Evolutionary conservation across 768 basidiomycete species (phyloP).

Genomic region (Amanita rimosa): DNA sequence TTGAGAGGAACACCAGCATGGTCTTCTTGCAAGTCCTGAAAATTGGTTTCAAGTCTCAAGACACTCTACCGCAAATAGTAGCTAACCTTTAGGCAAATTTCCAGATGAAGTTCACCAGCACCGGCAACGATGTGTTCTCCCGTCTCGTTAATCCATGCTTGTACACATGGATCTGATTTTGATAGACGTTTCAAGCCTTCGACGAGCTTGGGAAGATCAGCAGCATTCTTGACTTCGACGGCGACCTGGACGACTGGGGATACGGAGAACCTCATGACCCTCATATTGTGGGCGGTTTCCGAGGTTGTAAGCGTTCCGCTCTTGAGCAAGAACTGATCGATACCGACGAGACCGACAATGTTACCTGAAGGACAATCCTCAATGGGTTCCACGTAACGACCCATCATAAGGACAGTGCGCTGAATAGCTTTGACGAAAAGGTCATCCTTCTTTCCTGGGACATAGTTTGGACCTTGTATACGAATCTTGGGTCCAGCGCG

Average conservation of each 20-base stretch:
- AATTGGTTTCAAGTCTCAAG: slow-evolving; percentile 3
- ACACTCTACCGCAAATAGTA: background rate
- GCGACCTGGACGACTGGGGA: slow-evolving; percentile 99
- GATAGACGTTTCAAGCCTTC: slow-evolving; percentile 99
- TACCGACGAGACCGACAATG: slow-evolving; percentile 98
- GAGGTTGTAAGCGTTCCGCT: slow-evolving; percentile 95
- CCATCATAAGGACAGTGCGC: slow-evolving; percentile 99
- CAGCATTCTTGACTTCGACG: slow-evolving; percentile 99
- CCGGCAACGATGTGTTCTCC: slow-evolving; percentile 99
- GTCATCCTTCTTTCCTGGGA: slow-evolving; percentile 98
- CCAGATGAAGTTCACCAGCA: slow-evolving; percentile 98
- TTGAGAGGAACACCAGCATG: slow-evolving; percentile 99
- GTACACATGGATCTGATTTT: slow-evolving; percentile 99
- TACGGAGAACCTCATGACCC: slow-evolving; percentile 99
- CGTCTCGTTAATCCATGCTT: slow-evolving; percentile 83
- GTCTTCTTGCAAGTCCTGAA: slow-evolving; percentile 95
- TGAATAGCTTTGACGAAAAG: slow-evolving; percentile 97
- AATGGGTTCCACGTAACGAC: slow-evolving; percentile 95
- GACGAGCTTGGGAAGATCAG: slow-evolving; percentile 97
- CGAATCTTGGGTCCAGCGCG: slow-evolving; percentile 96
- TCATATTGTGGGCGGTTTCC: slow-evolving; percentile 99
- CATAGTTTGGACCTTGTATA: slow-evolving; percentile 98
- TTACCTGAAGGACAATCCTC: slow-evolving; percentile 99
- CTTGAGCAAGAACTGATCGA: slow-evolving; percentile 99
- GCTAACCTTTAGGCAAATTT: slow-evolving; percentile 94